A percentile compares a stretch with the other conserved stretches of the same genome.
Conservation (phyloP, 2,329 filamentous ascomycete species). For the Metarhizium sp. region DNA sequence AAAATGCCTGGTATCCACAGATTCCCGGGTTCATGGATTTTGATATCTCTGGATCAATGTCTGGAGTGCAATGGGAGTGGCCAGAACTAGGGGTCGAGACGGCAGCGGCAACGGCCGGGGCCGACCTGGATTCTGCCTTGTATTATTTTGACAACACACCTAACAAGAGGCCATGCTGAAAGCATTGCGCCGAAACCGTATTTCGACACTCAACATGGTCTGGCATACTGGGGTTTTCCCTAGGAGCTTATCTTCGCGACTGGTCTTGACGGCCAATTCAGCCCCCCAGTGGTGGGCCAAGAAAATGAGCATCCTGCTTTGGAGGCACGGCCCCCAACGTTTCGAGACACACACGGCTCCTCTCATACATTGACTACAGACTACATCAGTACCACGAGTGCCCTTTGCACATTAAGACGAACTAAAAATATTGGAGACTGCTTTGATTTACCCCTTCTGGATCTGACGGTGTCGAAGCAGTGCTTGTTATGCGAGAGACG, state of each 20-base stretch:
- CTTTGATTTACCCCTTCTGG: background rate
- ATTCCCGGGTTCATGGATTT: constrained; percentile 20
- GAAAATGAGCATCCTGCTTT: background rate
- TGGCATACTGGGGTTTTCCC: background rate
- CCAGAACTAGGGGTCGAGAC: constrained; percentile 9
- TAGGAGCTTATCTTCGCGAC: background rate
- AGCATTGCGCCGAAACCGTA: background rate
- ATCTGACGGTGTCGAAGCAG: too few relatives aligned
- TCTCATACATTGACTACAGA: background rate
- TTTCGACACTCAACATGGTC: background rate
- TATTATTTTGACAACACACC: constrained; percentile 13
- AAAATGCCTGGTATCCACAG: constrained; percentile 19
- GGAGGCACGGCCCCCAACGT: background rate
- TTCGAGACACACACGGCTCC: background rate
- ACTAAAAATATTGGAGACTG: background rate
- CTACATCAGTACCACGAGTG: background rate
- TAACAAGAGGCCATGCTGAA: constrained; percentile 7
- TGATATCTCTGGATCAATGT: constrained; percentile 15
- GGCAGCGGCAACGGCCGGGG: constrained; percentile 3
- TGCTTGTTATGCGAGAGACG: background rate
- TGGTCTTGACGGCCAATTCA: background rate
- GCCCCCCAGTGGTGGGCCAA: too few relatives aligned
- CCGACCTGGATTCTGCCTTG: constrained; percentile 13
- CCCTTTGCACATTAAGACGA: background rate
- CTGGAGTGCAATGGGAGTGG: constrained; percentile 20